Evolutionary conservation across 1,284 basidiomycete species (phyloP).

Genomic region (Meripilus lineatus): DNA sequence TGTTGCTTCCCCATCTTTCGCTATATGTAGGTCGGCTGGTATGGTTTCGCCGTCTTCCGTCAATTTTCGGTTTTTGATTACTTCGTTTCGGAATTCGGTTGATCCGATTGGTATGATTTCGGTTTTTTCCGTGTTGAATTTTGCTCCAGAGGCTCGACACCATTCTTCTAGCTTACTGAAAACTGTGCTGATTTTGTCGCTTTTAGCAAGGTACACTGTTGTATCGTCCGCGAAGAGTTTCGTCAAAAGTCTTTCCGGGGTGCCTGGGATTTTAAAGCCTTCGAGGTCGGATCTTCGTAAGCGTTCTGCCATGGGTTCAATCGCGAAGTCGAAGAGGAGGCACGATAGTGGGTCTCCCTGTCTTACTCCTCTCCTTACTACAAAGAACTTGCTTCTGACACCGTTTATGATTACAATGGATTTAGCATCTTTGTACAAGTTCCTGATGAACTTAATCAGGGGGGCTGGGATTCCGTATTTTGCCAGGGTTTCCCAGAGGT

Average conservation of each 20-base stretch:
- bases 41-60: background rate
- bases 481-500: conserved; percentile 22
- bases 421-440: conserved; percentile 21
- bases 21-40: conserved; percentile 11
- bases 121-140: conserved; percentile 32
- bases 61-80: background rate
- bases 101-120: conserved; percentile 30
- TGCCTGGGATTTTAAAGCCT: conserved; percentile 14
- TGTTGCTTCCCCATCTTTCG: conserved; percentile 18
- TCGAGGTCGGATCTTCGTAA: conserved; percentile 15
- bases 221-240: conserved; percentile 24
- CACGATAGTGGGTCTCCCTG: conserved; percentile 31
- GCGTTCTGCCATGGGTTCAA: conserved; percentile 21
- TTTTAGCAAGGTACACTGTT: conserved; percentile 10
- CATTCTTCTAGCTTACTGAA: conserved; percentile 19
- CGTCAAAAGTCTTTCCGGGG: conserved; percentile 15
- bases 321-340: conserved; percentile 24
- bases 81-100: conserved; percentile 9
- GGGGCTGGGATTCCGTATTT: conserved; percentile 14
- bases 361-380: conserved; percentile 21
- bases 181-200: conserved; percentile 18
- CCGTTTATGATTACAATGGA: conserved; percentile 26
- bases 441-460: conserved; percentile 16
- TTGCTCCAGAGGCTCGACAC: conserved; percentile 28
- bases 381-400: conserved; percentile 13